phyloP scores from a whole-genome alignment of 192 early-diverging fungal species.

The Coemansia sp. region DNA sequence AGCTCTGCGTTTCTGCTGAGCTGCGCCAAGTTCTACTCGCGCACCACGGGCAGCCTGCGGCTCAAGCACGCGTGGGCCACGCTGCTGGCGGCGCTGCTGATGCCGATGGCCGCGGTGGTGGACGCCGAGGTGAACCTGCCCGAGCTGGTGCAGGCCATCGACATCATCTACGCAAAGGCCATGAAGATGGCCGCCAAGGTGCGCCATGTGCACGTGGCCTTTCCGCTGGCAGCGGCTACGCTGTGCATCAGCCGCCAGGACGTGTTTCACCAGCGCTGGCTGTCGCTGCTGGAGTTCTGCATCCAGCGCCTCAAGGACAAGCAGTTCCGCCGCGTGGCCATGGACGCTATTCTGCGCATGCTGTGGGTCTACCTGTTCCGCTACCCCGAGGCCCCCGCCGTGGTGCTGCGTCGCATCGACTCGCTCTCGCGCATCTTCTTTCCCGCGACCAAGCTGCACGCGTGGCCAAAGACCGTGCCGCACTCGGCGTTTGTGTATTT shows the following conservation, averaged over 20 bases:
- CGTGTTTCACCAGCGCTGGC: slow-evolving; percentile 82
- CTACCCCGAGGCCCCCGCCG: slow-evolving; percentile 66
- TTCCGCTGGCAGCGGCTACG: slow-evolving; percentile 83
- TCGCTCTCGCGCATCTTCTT: slow-evolving; percentile 54
- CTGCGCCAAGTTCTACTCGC: slow-evolving; percentile 83
- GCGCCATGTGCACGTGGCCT: slow-evolving; percentile 72
- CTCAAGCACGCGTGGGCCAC: slow-evolving; percentile 92
- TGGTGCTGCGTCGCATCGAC: slow-evolving; percentile 52
- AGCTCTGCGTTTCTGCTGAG: slow-evolving; percentile 91
- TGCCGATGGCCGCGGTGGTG: slow-evolving; percentile 88
- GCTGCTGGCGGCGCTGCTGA: slow-evolving; percentile 86
- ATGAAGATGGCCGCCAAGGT: slow-evolving; percentile 89
- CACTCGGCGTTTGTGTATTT: slow-evolving; percentile 51
- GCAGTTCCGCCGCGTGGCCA: slow-evolving; percentile 66
- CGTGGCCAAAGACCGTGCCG: slow-evolving; percentile 57
- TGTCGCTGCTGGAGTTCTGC: slow-evolving; percentile 65
- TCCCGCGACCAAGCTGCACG: slow-evolving; percentile 53
- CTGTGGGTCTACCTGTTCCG: slow-evolving; percentile 95
- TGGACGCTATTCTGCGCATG: slow-evolving; percentile 78
- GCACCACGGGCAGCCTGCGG: slow-evolving; percentile 70
- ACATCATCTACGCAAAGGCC: slow-evolving; percentile 85
- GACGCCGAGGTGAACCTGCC: slow-evolving; percentile 94
- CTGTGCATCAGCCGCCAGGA: slow-evolving; percentile 89
- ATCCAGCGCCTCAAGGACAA: slow-evolving; percentile 78
- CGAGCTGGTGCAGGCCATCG: slow-evolving; percentile 88